Percentiles rank a stretch among this genome's conserved stretches.
phyloP scores from a whole-genome alignment of 257 asterid species.

The Orobanche coerulescens region DNA sequence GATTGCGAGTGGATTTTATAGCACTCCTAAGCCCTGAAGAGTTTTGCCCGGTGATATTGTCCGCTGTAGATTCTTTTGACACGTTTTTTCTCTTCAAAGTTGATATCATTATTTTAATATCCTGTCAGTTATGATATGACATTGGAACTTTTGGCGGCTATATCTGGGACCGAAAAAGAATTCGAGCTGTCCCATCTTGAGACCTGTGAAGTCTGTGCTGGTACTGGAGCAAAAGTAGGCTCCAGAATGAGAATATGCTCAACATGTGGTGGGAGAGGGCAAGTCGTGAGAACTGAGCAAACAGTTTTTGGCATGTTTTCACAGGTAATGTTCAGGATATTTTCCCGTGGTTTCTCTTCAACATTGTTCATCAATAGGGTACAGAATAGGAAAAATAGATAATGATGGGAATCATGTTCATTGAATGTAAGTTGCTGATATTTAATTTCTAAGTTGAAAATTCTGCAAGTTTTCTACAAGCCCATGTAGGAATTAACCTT shows the following conservation, averaged over 20 bases:
- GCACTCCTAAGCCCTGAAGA: conserved; percentile 7
- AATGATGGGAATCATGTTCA: neutral
- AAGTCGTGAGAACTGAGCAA: conserved; percentile 98
- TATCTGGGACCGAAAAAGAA: conserved; percentile 94
- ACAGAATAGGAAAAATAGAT: neutral
- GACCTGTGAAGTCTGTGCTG: conserved; percentile 79
- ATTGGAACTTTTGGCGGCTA: conserved; percentile 80
- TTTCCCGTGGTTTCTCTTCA: neutral
- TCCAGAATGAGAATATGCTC: conserved; percentile 94
- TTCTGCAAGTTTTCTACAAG: neutral
- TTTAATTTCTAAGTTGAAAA: neutral
- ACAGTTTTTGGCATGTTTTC: conserved; percentile 99
- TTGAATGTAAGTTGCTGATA: neutral
- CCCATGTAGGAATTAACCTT: neutral
- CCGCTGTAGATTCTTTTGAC: conserved; percentile 7
- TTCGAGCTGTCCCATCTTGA: conserved; percentile 91
- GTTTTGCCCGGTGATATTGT: neutral
- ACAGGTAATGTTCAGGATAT: conserved; percentile 43
- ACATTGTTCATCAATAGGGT: conserved; percentile 5
- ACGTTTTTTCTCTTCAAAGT: conserved; percentile 7
- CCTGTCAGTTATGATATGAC: conserved; percentile 71
- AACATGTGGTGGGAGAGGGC: conserved; percentile 98
- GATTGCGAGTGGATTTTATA: conserved; percentile 14
- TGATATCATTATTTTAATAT: conserved; percentile 26
- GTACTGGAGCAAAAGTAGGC: conserved; percentile 93